These are phyloP conservation scores for Candida neerlandica DNA, from an alignment of 1,139 yeast species.

Conservation along the genomic window DNA sequence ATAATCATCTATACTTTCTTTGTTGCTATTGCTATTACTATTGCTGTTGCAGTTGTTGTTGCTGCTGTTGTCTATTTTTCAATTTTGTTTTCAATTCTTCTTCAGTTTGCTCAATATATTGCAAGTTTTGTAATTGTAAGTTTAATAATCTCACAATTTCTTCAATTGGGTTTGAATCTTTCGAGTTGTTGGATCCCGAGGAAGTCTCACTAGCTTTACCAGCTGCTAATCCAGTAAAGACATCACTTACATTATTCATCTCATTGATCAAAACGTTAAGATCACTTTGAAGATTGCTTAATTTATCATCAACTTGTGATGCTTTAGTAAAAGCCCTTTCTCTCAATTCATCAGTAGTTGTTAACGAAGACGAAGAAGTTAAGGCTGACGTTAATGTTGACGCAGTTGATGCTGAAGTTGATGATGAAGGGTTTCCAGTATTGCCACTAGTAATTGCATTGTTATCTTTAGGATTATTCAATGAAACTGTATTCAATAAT, in stretches of 20 bases:
- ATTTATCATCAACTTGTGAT: conserved; percentile 78
- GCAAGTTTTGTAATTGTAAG: conserved; percentile 85
- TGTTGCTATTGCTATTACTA: too few relatives aligned
- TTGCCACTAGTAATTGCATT: conserved; percentile 3
- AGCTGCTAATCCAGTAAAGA: conserved; percentile 57
- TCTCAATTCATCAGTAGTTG: conserved; percentile 78
- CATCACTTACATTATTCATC: conserved; percentile 83
- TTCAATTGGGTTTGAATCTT: conserved; percentile 50
- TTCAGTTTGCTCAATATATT: conserved; percentile 81
- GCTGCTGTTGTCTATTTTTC: conserved; percentile 24
- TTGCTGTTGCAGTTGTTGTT: conserved; percentile 4
- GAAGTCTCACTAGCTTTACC: conserved; percentile 25
- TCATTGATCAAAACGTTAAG: conserved; percentile 78
- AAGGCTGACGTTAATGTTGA: conserved; percentile 13
- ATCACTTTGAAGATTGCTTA: conserved; percentile 76
- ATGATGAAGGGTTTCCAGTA: conserved; percentile 8
- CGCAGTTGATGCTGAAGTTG: conserved; percentile 11
- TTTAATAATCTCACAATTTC: conserved; percentile 80
- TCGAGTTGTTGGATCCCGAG: conserved; percentile 22
- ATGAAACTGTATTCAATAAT: conserved; percentile 48
- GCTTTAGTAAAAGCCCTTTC: conserved; percentile 90
- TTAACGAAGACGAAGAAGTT: conserved; percentile 23
- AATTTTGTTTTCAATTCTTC: conserved; percentile 68
- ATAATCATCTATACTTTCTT: too few relatives aligned
- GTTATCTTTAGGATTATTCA: conserved; percentile 18